Conservation (phyloP, 768 basidiomycete species). For the Hortiboletus flavorubellus region DNA sequence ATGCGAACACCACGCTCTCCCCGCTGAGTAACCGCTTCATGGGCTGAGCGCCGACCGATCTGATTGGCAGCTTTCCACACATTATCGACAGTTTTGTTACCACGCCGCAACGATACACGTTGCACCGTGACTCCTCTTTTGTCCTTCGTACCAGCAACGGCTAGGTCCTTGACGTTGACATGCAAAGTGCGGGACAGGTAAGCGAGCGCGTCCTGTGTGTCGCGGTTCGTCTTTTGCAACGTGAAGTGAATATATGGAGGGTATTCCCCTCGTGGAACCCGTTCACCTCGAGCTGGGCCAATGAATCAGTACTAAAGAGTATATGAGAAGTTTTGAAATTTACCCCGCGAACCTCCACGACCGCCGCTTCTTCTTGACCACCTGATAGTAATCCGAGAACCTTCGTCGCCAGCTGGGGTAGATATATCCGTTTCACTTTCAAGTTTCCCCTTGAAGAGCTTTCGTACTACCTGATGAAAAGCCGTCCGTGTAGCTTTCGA, state of each 20-base stretch:
- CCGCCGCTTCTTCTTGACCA: conserved; percentile 60
- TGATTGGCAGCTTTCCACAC: conserved; percentile 84
- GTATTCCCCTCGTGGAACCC: conserved; percentile 57
- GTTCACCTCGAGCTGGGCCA: conserved; percentile 34
- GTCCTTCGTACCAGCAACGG: conserved; percentile 95
- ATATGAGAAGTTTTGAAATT: background rate
- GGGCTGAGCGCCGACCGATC: conserved; percentile 51
- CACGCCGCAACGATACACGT: conserved; percentile 76
- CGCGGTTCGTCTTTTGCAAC: conserved; percentile 94
- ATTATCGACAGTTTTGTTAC: conserved; percentile 73
- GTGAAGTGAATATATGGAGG: conserved; percentile 95
- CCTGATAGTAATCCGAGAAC: conserved; percentile 75
- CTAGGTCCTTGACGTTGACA: conserved; percentile 74
- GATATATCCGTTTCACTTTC: conserved; percentile 75
- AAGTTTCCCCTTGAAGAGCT: conserved; percentile 78
- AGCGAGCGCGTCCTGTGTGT: conserved; percentile 90
- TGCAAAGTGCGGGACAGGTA: conserved; percentile 78
- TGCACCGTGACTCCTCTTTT: conserved; percentile 97
- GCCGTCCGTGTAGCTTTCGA: conserved; percentile 79
- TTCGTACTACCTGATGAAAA: conserved; percentile 78
- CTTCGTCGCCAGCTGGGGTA: conserved; percentile 51
- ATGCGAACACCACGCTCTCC: conserved; percentile 90
- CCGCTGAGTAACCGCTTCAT: conserved; percentile 62
- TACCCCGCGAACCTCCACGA: conserved; percentile 41
- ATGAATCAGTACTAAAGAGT: background rate